phyloP scores from a whole-genome alignment of 106 monocot genomes.

The Platanthera guangdongensis region DNA sequence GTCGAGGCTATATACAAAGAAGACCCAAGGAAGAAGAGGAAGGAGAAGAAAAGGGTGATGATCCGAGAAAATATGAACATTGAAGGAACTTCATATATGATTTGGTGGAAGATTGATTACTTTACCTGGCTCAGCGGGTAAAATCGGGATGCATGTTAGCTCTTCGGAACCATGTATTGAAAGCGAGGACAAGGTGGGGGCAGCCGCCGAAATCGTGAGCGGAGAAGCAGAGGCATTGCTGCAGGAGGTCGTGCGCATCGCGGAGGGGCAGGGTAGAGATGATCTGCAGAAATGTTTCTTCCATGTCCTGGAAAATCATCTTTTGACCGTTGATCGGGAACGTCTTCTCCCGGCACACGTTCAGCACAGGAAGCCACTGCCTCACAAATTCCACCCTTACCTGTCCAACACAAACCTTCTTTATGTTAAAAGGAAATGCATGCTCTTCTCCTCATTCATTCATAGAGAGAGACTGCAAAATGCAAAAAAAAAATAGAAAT shows the following conservation, averaged over 20 bases:
- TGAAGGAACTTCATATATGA: background rate
- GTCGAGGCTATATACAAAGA: background rate
- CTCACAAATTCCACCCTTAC: constrained; percentile 76
- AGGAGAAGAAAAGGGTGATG: background rate
- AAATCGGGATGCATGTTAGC: constrained; percentile 40
- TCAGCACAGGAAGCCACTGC: constrained; percentile 88
- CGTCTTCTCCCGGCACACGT: constrained; percentile 66
- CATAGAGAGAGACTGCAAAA: background rate
- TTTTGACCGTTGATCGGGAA: constrained; percentile 30
- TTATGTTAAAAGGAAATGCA: background rate
- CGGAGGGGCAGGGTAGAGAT: constrained; percentile 79
- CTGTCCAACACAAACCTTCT: constrained; percentile 25
- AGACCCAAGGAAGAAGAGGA: background rate
- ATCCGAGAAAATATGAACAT: background rate
- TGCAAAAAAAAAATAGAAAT: background rate
- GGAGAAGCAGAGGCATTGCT: constrained; percentile 86
- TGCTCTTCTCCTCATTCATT: background rate
- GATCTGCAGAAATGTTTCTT: constrained; percentile 81
- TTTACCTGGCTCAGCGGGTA: background rate
- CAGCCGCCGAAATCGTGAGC: constrained; percentile 71
- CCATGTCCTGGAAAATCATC: constrained; percentile 58
- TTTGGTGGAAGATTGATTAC: background rate
- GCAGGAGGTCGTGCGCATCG: constrained; percentile 66
- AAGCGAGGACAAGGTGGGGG: constrained; percentile 66
- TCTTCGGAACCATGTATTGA: constrained; percentile 81